A percentile compares a stretch with the other conserved stretches of the same genome.
phyloP scores from a whole-genome alignment of 768 basidiomycete species.

The Candolleomyces aberdarensis region DNA sequence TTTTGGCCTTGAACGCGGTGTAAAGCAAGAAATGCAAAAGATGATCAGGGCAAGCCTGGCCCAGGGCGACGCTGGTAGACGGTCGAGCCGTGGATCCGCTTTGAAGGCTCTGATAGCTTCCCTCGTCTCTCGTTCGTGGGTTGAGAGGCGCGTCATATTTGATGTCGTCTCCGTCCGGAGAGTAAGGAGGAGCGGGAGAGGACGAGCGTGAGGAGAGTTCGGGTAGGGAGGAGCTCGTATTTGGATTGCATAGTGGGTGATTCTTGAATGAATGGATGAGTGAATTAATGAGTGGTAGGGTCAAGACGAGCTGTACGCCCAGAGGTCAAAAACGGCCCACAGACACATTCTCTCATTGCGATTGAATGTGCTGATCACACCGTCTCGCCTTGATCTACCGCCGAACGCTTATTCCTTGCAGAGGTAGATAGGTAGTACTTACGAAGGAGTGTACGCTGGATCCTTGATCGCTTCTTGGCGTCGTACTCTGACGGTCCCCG shows the following conservation, averaged over 20 bases:
- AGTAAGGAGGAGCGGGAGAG: background rate
- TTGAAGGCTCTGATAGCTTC: constrained; percentile 6
- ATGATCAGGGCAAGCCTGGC: constrained; percentile 35
- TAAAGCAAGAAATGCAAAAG: constrained; percentile 32
- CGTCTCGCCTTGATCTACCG: background rate
- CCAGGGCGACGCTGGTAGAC: constrained; percentile 24
- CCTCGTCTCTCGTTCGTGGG: background rate
- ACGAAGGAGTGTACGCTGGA: too few species aligned
- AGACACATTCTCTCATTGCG: background rate
- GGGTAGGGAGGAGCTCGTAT: constrained; percentile 4
- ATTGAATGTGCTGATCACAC: background rate
- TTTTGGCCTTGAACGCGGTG: constrained; percentile 28
- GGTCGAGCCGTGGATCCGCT: constrained; percentile 32
- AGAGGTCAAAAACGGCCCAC: too few species aligned
- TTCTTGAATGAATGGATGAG: too few species aligned
- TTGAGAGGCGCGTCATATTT: background rate
- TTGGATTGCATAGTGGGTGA: too few species aligned
- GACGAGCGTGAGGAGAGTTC: background rate
- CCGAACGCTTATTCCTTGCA: too few species aligned
- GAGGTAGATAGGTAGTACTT: too few species aligned
- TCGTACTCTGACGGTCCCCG: too few species aligned
- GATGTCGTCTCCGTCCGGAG: background rate
- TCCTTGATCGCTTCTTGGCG: too few species aligned
- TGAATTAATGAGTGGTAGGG: too few species aligned
- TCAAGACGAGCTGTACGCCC: background rate